These are phyloP conservation scores for Fusarium illudens DNA, from an alignment of 2,329 filamentous ascomycete species.

Conservation along the genomic window DNA sequence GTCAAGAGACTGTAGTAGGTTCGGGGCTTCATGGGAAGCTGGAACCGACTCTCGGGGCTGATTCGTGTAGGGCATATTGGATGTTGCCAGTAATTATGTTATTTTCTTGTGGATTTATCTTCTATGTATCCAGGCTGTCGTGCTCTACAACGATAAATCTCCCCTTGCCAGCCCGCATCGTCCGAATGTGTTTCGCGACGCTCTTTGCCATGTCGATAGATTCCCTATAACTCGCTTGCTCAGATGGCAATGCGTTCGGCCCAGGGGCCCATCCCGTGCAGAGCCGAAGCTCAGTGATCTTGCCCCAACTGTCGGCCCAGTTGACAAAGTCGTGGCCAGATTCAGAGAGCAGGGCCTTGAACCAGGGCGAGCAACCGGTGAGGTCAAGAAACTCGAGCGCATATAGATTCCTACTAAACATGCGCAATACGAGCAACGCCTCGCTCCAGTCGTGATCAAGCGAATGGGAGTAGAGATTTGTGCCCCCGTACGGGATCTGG, in stretches of 20 bases:
- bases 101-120: not conserved
- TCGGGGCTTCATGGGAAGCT: constrained; percentile 45
- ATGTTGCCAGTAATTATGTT: not conserved
- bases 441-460: constrained; percentile 69
- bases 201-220: constrained; percentile 50
- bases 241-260: constrained; percentile 46
- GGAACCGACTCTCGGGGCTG: not conserved
- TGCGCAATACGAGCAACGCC: constrained; percentile 63
- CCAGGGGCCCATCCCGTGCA: constrained; percentile 53
- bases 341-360: constrained; percentile 54
- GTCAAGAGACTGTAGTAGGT: constrained; percentile 33
- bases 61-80: not conserved
- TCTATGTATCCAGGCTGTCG: constrained; percentile 43
- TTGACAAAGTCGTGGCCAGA: constrained; percentile 60
- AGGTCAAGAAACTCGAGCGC: constrained; percentile 68
- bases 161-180: constrained; percentile 57
- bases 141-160: constrained; percentile 59
- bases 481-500: constrained; percentile 62
- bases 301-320: constrained; percentile 64
- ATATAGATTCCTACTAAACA: constrained; percentile 64
- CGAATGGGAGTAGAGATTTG: constrained; percentile 65
- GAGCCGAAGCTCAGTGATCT: constrained; percentile 57
- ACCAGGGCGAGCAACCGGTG: constrained; percentile 67
- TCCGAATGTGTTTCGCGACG: constrained; percentile 59
- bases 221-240: constrained; percentile 47